phyloP scores from a whole-genome alignment of 768 basidiomycete species.

The Boletus rubescentipes region DNA sequence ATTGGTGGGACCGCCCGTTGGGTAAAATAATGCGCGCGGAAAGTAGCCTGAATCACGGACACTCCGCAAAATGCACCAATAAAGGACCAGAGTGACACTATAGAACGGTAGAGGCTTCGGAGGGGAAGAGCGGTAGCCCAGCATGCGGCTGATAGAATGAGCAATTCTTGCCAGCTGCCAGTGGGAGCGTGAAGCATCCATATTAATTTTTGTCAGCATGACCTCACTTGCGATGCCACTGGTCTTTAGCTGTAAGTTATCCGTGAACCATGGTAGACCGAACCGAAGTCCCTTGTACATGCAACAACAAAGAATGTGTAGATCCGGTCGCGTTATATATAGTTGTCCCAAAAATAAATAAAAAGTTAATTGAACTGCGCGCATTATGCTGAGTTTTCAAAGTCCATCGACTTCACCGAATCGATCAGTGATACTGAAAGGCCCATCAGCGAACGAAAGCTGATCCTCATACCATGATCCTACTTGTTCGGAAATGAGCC shows the following conservation, averaged over 20 bases:
- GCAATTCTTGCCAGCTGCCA: background rate
- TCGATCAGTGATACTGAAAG: no score
- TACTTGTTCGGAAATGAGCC: no score
- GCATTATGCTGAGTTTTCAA: no score
- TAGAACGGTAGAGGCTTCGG: constrained; percentile 6
- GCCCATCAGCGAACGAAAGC: no score
- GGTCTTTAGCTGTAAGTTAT: background rate
- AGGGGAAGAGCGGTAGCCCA: constrained; percentile 12
- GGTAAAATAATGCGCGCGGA: constrained; percentile 49
- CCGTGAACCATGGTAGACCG: background rate
- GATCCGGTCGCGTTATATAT: no score
- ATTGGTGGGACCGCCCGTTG: constrained; percentile 38
- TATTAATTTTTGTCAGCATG: background rate
- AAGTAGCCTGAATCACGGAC: constrained; percentile 48
- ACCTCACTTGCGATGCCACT: no score
- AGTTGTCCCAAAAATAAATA: no score
- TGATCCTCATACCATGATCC: no score
- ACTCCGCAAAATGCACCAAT: constrained; percentile 52
- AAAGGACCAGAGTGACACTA: constrained; percentile 43
- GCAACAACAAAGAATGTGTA: background rate
- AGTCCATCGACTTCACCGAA: no score
- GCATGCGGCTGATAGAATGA: constrained; percentile 9
- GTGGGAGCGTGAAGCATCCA: background rate
- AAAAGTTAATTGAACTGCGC: no score
- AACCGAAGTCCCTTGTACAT: background rate